Base-by-base conservation (phyloP, 192 early-diverging fungal species). In the Physocladia obscura region DNA sequence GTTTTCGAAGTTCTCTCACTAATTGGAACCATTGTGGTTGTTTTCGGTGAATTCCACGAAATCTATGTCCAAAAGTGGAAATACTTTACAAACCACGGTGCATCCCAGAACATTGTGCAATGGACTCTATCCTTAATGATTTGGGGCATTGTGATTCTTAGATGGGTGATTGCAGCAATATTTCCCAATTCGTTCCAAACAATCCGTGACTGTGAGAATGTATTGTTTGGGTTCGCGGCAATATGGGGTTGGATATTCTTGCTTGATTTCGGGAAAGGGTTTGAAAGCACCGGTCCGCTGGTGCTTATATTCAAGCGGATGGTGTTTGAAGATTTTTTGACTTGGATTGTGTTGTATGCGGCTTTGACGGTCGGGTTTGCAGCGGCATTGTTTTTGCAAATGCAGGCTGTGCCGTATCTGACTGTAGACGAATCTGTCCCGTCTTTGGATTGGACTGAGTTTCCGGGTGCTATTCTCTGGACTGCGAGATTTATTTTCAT, bases 371-470 rank as follows among this genome's bases (percentile, higher is more conserved):
- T 67, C 13, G 71, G 71, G 17, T 67, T 67, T n/a, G 32, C 71
- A 17, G 29, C 22, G 6, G 71, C 62, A 3, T 38, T 73, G 29
- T 73, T 65, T 57, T 47, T 73, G 50, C 71, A 73, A 40, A 73
- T 73, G 61, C 50, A 67, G 37, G 4, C 38, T 34, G 51, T 67
- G 26, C 71, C 62, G 0, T 68, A 38, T 19, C 5, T 38, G 26
- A 34, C 36, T 2, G 8, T 55, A 11, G 51, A 69, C 2, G 61
- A 37, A 17, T 17, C 55, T 52, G 37, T 56, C 13, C 61, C 30
- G 49, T 15, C 40, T 3, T 22, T 38, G 4, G 51, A 64, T 47
- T 73, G 71, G 71, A 47, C 40, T 62, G 4, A 40, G 21, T 58
- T 59, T 11, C 17, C 29, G 15, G 71, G 71, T 6, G 47, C 30